Evolutionary conservation across 129 eudicot species (phyloP).

Genomic region (carrot (Daucus carota)): DNA sequence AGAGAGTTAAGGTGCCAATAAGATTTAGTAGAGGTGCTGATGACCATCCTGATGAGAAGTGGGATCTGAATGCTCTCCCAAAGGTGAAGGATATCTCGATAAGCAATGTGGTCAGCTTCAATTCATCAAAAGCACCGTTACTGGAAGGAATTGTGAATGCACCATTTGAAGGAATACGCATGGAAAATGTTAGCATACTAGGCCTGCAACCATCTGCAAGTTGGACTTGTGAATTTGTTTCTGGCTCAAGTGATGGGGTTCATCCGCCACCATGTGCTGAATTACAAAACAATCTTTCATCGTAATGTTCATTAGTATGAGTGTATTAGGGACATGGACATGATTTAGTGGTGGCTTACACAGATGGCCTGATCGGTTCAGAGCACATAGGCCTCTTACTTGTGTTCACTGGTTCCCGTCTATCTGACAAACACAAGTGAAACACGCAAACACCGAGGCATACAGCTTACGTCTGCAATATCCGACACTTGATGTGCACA

Average conservation of each 20-base stretch:
- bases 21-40: conserved; percentile 28
- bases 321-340: neutral
- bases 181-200: conserved; percentile 60
- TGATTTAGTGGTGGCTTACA: neutral
- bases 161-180: conserved; percentile 70
- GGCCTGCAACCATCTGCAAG: conserved; percentile 44
- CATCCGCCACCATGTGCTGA: conserved; percentile 64
- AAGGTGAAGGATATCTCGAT: conserved; percentile 54
- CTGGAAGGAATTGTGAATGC: conserved; percentile 71
- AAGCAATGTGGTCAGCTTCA: conserved; percentile 57
- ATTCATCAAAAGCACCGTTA: conserved; percentile 60
- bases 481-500: neutral
- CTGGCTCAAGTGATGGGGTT: conserved; percentile 56
- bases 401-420: neutral
- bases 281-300: conserved; percentile 42
- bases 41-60: conserved; percentile 78
- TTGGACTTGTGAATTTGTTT: conserved; percentile 74
- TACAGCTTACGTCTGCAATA: neutral
- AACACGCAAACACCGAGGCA: neutral
- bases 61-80: conserved; percentile 83
- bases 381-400: neutral
- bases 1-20: conserved; percentile 76
- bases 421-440: neutral
- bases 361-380: neutral
- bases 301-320: conserved; percentile 18